Conservation (phyloP, 805 yeast genomes). For the Wickerhamiella cacticola region DNA sequence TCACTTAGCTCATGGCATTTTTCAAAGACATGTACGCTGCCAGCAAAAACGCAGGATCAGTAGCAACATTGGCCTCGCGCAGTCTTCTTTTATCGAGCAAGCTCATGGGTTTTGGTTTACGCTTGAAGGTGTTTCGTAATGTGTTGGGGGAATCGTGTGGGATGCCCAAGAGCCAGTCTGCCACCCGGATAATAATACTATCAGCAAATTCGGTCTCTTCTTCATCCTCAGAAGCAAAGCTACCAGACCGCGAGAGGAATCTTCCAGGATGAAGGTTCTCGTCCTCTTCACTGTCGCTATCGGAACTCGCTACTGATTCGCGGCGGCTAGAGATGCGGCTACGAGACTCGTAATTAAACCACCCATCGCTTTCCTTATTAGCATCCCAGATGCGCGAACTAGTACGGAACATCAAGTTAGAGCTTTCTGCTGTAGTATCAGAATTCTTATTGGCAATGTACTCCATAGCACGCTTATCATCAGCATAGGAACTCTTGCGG, state of each 20-base stretch:
- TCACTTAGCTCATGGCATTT: constrained; percentile 2
- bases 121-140: constrained; percentile 10
- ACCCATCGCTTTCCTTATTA: constrained; percentile 17
- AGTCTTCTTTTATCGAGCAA: constrained; percentile 9
- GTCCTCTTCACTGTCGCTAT: constrained; percentile 9
- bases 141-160: constrained; percentile 14
- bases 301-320: constrained; percentile 12
- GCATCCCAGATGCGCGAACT: constrained; percentile 25
- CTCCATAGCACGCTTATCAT: constrained; percentile 14
- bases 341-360: constrained; percentile 11
- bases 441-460: constrained; percentile 6
- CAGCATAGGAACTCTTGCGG: constrained; percentile 12
- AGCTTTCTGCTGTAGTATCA: constrained; percentile 13
- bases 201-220: constrained; percentile 8
- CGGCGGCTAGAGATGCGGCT: constrained; percentile 18
- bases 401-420: constrained; percentile 21
- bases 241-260: not conserved
- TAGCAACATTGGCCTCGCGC: constrained; percentile 12
- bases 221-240: not conserved
- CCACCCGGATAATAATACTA: constrained; percentile 8
- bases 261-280: constrained; percentile 11
- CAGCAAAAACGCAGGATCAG: constrained; percentile 15
- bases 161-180: constrained; percentile 15
- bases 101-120: constrained; percentile 6
- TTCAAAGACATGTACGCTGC: constrained; percentile 9